Percentiles rank a stretch among this genome's conserved stretches.
These are phyloP conservation scores for Emmonsia crescens DNA, from an alignment of 2,329 filamentous ascomycete genomes.

Conservation along the genomic window DNA sequence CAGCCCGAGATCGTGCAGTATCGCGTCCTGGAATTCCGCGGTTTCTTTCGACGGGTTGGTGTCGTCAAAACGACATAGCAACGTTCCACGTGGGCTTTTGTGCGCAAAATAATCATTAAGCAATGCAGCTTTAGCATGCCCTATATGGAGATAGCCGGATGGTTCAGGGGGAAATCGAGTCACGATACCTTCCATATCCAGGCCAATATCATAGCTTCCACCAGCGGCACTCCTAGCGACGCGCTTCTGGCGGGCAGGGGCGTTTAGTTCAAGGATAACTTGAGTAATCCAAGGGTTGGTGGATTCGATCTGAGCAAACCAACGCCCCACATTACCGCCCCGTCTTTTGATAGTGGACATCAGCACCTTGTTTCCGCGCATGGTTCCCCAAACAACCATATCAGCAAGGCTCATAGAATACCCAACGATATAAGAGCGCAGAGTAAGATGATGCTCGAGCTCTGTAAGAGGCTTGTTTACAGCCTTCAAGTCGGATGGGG, in stretches of 20 bases:
- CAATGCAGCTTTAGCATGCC: conserved; percentile 23
- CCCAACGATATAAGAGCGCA: conserved; percentile 76
- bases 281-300: conserved; percentile 64
- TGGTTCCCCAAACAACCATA: conserved; percentile 68
- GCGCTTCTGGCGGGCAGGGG: conserved; percentile 58
- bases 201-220: conserved; percentile 77
- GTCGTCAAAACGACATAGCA: conserved; percentile 80
- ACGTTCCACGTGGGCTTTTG: conserved; percentile 45
- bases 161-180: conserved; percentile 91
- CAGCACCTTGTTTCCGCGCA: conserved; percentile 76
- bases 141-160: conserved; percentile 38
- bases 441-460: conserved; percentile 76
- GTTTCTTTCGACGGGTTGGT: conserved; percentile 92
- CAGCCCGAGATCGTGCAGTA: conserved; percentile 71
- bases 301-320: conserved; percentile 80
- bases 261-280: conserved; percentile 59
- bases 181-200: conserved; percentile 79
- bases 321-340: conserved; percentile 67
- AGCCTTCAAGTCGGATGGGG: conserved; percentile 64
- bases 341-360: conserved; percentile 66
- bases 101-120: conserved; percentile 25
- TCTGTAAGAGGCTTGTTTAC: conserved; percentile 63
- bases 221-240: conserved; percentile 61
- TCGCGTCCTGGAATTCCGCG: conserved; percentile 80
- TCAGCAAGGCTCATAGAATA: conserved; percentile 69